Conservation (phyloP, 129 eudicot species). For the Daucus carota region DH1_v3.0 NC_030381.2:27611001-27611500, state of each 20-base stretch:
- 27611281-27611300: background rate
- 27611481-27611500: background rate
- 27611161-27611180: background rate
- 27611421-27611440: background rate
- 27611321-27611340: background rate
- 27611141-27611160: background rate
- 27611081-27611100: background rate
- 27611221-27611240: background rate
- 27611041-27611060: background rate
- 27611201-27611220: background rate
- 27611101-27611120: background rate
- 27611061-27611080: background rate
- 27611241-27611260: background rate
- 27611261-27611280: background rate
- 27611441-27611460: background rate
- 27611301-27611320: background rate
- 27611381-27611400: background rate
- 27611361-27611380: background rate
- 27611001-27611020: background rate
- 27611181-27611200: background rate
- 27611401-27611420: background rate
- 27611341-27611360: background rate
- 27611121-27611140: background rate
- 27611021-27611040: background rate
- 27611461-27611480: background rate